A percentile compares a stretch with the other conserved stretches of the same genome.
Evolutionary conservation across 2,329 filamentous ascomycete genomes (phyloP).

Genomic region (Mycogone perniciosa): DNA sequence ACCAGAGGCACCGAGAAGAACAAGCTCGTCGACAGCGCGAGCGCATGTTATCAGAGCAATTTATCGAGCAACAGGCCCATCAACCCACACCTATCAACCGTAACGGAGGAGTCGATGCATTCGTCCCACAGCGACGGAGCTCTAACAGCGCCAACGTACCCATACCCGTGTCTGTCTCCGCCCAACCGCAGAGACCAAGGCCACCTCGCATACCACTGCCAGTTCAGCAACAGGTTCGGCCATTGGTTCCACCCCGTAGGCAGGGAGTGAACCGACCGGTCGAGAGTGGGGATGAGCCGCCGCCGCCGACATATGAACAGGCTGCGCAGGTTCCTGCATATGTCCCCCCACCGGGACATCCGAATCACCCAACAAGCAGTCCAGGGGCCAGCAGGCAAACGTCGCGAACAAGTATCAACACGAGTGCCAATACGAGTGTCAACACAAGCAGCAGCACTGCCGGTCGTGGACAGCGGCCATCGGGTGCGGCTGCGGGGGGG

Average conservation of each 20-base stretch:
- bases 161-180: neutral
- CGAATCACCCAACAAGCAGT: slow-evolving; percentile 40
- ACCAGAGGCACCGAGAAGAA: slow-evolving; percentile 65
- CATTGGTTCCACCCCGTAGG: slow-evolving; percentile 32
- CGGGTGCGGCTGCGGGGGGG: slow-evolving; percentile 18
- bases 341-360: slow-evolving; percentile 45
- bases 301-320: slow-evolving; percentile 54
- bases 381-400: slow-evolving; percentile 5
- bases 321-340: slow-evolving; percentile 47
- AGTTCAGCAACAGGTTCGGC: slow-evolving; percentile 35
- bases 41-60: slow-evolving; percentile 61
- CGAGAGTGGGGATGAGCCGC: slow-evolving; percentile 44
- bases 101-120: slow-evolving; percentile 8
- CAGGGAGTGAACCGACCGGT: slow-evolving; percentile 30
- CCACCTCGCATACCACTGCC: slow-evolving; percentile 4
- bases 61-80: slow-evolving; percentile 58
- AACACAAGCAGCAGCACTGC: neutral
- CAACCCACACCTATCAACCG: slow-evolving; percentile 23
- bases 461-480: slow-evolving; percentile 13
- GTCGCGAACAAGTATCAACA: slow-evolving; percentile 1
- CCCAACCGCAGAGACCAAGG: neutral
- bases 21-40: slow-evolving; percentile 59
- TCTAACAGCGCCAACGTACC: slow-evolving; percentile 18
- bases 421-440: neutral
- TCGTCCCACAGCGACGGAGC: slow-evolving; percentile 17